Conservation (phyloP, 2,329 filamentous ascomycete species). For the Ophiocordyceps polyrhachis-furcata region DNA sequence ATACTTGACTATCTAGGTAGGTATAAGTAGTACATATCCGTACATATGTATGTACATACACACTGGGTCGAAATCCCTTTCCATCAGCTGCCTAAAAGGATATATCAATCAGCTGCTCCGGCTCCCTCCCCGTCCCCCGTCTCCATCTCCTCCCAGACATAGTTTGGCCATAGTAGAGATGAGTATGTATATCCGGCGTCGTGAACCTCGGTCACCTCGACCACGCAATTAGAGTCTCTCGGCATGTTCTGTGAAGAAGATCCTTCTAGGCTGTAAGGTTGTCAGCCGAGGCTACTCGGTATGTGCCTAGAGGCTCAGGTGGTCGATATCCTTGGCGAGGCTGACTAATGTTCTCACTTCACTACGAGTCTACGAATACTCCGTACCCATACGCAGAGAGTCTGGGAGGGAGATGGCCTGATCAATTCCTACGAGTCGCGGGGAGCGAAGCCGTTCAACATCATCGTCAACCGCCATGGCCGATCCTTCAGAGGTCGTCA, state of each 20-base stretch:
- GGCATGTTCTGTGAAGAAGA: not conserved
- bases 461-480: not conserved
- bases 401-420: not conserved
- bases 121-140: not conserved
- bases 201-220: not conserved
- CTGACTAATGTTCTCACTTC: not conserved
- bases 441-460: constrained; percentile 3
- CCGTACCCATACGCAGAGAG: not conserved
- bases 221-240: not conserved
- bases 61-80: not conserved
- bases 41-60: too few species aligned
- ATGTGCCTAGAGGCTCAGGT: too few species aligned
- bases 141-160: not conserved
- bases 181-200: not conserved
- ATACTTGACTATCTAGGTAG: too few species aligned
- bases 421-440: not conserved
- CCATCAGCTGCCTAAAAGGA: not conserved
- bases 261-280: not conserved
- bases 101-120: not conserved
- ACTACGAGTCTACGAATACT: not conserved
- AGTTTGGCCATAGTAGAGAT: not conserved
- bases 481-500: constrained; percentile 20
- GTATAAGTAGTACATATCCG: too few species aligned
- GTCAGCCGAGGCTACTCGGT: not conserved
- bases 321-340: not conserved